phyloP scores from a whole-genome alignment of 768 basidiomycete species.

The Fistulinella prunicolor region DNA sequence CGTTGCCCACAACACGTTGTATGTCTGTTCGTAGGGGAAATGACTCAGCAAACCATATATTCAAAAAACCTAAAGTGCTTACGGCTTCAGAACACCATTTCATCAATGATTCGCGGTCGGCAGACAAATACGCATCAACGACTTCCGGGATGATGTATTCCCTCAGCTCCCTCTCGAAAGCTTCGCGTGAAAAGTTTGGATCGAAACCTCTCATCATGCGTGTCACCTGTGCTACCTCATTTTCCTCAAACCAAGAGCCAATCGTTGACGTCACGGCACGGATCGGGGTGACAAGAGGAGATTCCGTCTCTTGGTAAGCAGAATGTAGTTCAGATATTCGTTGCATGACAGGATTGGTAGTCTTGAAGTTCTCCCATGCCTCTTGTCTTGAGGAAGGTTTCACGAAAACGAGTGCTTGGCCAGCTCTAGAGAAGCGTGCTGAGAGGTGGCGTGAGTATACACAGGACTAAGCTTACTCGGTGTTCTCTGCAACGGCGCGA shows the following conservation, averaged over 20 bases:
- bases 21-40: constrained; percentile 56
- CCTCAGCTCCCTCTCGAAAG: constrained; percentile 83
- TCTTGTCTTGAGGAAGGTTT: constrained; percentile 77
- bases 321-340: constrained; percentile 56
- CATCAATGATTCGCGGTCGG: constrained; percentile 80
- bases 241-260: constrained; percentile 94
- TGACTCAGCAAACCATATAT: not conserved
- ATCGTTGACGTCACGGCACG: constrained; percentile 83
- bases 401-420: constrained; percentile 79
- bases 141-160: constrained; percentile 99
- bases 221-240: constrained; percentile 94
- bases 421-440: constrained; percentile 58
- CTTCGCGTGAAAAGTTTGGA: constrained; percentile 80
- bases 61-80: constrained; percentile 30
- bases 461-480: constrained; percentile 59
- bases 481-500: constrained; percentile 62
- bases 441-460: not conserved
- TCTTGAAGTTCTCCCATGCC: constrained; percentile 77
- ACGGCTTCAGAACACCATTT: constrained; percentile 97
- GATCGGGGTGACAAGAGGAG: constrained; percentile 77
- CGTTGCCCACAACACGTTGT: constrained; percentile 97
- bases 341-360: constrained; percentile 74
- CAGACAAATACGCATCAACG: constrained; percentile 92
- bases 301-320: constrained; percentile 89
- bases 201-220: constrained; percentile 86